Percentiles rank a stretch among this genome's conserved stretches.
phyloP scores from a whole-genome alignment of 345 rosid species.

The Salix caprea region DNA sequence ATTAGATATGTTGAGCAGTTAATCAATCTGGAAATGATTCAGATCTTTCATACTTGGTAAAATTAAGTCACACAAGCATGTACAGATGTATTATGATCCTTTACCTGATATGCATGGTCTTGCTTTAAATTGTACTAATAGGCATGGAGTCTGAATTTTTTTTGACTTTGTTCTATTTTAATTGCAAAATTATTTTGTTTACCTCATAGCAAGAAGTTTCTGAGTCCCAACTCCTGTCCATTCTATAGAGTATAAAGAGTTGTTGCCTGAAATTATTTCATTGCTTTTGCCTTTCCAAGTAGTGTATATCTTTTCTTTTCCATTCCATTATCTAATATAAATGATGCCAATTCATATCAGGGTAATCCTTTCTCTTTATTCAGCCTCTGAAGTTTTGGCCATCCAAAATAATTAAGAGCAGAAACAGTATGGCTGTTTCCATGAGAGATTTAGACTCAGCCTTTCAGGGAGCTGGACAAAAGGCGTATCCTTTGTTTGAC shows the following conservation, averaged over 20 bases:
- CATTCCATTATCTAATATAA: constrained; percentile 1
- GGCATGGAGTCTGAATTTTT: background rate
- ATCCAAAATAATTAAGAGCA: constrained; percentile 32
- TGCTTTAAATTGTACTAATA: background rate
- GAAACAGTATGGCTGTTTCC: constrained; percentile 77
- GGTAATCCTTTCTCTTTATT: constrained; percentile 20
- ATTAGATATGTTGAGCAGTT: background rate
- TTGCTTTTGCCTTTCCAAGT: constrained; percentile 2
- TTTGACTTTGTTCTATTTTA: background rate
- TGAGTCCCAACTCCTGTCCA: background rate
- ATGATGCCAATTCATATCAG: constrained; percentile 29
- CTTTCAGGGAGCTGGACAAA: constrained; percentile 97
- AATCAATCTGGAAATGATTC: background rate
- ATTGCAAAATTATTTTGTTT: background rate
- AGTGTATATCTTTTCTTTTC: background rate
- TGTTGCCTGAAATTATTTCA: constrained; percentile 10
- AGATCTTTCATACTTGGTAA: background rate
- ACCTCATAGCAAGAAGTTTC: background rate
- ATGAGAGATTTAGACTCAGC: constrained; percentile 97
- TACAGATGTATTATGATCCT: background rate
- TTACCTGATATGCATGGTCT: background rate
- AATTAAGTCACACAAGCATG: background rate
- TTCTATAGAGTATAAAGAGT: background rate
- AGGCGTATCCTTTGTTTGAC: constrained; percentile 78
- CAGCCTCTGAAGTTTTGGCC: constrained; percentile 27